Evolutionary conservation across 2,329 filamentous ascomycete species (phyloP), one percentile per base, ranked within the genome.

Genomic region (Aspergillus sp.): DNA sequence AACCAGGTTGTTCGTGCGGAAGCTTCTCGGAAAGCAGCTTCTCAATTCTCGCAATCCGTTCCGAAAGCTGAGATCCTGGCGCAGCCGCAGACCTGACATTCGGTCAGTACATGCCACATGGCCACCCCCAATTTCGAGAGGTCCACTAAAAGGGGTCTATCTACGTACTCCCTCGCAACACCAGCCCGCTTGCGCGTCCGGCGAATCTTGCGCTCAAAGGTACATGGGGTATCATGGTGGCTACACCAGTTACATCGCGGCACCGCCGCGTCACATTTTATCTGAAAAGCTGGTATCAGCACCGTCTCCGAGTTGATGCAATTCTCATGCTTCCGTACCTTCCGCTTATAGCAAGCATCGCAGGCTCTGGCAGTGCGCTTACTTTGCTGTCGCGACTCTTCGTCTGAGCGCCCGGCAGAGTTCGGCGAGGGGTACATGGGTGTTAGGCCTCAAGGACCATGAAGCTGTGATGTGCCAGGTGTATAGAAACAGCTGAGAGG

Each of bases 221-320:
- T 82, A 66, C 81, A 83, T 17, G 73, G 65, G 19, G 79, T 70
- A 54, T 73, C 68, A 61, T 82, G 80, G 65, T 82, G 78, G 50
- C 70, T 73, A 63, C 80, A 82, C 79, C 80, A 82, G 65, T 82
- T 78, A 68, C 80, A 82, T 49, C 74, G 70, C 3, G 77, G 75
- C 9, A 71, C 58, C 15, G 71, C 71, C 2, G 71, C 72, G 63
- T 80, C 80, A 60, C 81, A 83, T 72, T 82, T 80, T 58, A 83
- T 83, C 79, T 81, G 43, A 14, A 46, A 31, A 11, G 2, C 11
- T 43, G 33, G 39, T 12, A 52, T 59, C 27, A 61, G 61, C 19
- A 43, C 27, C 5, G 9, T 35, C n/a, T n/a, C 35, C 21, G 14
- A 15, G 11, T 2, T 4, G 8, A 31, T 11, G 17, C 35, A 55